Evolutionary conservation across 78 protist species (phyloP), one percentile per base, ranked within the genome.

Genomic region (Pigoraptor vietnamica): DNA sequence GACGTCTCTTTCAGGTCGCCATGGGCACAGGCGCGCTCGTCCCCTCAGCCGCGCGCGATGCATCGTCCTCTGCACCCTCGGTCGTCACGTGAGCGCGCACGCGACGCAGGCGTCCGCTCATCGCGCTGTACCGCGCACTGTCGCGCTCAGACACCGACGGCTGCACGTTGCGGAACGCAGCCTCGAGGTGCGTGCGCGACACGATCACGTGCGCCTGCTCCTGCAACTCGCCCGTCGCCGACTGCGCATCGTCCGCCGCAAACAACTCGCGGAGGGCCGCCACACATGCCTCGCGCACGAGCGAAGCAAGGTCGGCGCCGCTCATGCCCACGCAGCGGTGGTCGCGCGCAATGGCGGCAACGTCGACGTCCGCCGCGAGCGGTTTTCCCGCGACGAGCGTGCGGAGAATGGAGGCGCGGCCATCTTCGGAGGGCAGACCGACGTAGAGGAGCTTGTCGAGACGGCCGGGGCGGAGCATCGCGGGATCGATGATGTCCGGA

Each of bases 381-480:
- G 89, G 91, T 29, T 37, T 91, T 84, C 24, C 35, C 36, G 91
- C 91, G 21, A 91, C 32, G 36, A 39, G 37, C 24, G 93, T 90
- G 33, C 88, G 33, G 10, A 90, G 88, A 14, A 90, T 90, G 25
- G 92, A 92, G 0, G 83, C 93, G 32, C 97, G 39, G 33, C 79
- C 95, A 34, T 94, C 90, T 33, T 90, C 93, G 29, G 87, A 24
- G 39, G 99, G 99, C 34, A 99, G 92, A n/a, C 97, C 99, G 10
- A 99, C 99, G 87, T 95, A 98, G 21, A 99, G 91, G n/a, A 95
- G 87, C 90, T 96, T 97, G 81, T 98, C 99, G 2, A 99, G 93
- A 25, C 99, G 96, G n/a, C 99, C 99, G 0, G 99, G 99, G 32
- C 99, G 96, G n/a, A 98, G 92, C 97, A 98, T 95, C 0, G 99